Base-by-base conservation (phyloP, 2,329 filamentous ascomycete genomes). In the Clonostachys rhizophaga region DNA sequence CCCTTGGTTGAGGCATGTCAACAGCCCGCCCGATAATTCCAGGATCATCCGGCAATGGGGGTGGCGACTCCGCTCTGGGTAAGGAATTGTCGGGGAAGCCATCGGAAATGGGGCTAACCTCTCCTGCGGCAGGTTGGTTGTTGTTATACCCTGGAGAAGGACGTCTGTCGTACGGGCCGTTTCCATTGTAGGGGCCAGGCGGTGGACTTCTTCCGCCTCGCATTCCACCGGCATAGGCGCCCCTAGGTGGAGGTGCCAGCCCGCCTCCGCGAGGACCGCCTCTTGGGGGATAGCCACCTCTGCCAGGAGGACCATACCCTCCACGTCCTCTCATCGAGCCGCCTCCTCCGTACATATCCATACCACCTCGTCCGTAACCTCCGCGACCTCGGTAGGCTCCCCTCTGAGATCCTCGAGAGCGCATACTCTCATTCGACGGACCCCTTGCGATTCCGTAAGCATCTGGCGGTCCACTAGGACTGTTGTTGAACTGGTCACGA, bases 401-500 rank as follows among this genome's bases (percentile, higher is more conserved):
- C 24, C n/a, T 24, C 5, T 45, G 41, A 5, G 46, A 44, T 45
- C 47, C 47, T 34, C 47, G 16, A 33, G 47, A 46, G 18, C 47
- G 47, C 47, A 48, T 44, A 14, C 47, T 48, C 34, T 48, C 47
- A 42, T 44, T 48, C 17, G 72, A 79, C 43, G 68, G 71, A 4
- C 67, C 71, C 54, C 68, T 66, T 49, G 69, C 72, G 60, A 70
- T 63, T 45, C 64, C 74, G 55, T 76, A 80, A 13, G 62, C 65
- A 55, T 74, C 74, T 6, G 62, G 59, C 1, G 66, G 55, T n/a
- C 60, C 67, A 36, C 66, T 63, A 39, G 77, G 65, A 10, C 71
- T 68, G 57, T 86, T 87, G 40, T 83, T 84, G 53, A 86, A 89
- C 51, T 83, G 81, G 53, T 90, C 86, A 13, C 67, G 66, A 36